Conservation (phyloP, 2,329 filamentous ascomycete genomes). For the Paraphaeosphaeria sporulosa region DNA sequence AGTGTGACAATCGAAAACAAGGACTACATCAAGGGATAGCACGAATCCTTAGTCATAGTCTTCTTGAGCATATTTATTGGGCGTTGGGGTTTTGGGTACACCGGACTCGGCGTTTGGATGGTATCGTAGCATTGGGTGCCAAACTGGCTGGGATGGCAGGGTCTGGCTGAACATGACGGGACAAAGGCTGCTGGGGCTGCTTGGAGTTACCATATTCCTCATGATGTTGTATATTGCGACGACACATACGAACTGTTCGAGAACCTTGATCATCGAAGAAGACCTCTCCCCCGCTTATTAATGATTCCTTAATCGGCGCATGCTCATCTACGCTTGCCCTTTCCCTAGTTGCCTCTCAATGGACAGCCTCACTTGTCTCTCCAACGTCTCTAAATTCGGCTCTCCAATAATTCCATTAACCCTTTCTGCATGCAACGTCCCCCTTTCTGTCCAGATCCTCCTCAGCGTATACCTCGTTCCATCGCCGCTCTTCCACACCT, state of each 20-base stretch:
- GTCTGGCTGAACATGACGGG: neutral
- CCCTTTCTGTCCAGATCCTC: constrained; percentile 76
- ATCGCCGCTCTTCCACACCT: constrained; percentile 63
- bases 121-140: neutral
- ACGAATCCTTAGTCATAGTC: neutral
- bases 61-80: neutral
- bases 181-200: neutral
- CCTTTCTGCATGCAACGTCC: constrained; percentile 72
- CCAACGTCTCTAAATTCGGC: constrained; percentile 62
- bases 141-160: neutral
- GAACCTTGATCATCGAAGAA: neutral
- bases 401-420: constrained; percentile 68
- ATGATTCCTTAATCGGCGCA: too few relatives aligned
- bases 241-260: neutral
- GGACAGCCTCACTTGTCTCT: constrained; percentile 52
- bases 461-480: constrained; percentile 68
- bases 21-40: constrained; percentile 48
- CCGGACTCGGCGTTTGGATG: neutral
- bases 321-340: neutral
- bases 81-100: constrained; percentile 5
- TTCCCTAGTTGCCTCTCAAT: constrained; percentile 15
- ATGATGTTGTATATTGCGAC: neutral
- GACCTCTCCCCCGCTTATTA: too few relatives aligned
- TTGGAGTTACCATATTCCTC: neutral
- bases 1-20: constrained; percentile 62